These are phyloP conservation scores for Penicillium tannophilum DNA, from an alignment of 495 filamentous ascomycete species.

Conservation along the genomic window DNA sequence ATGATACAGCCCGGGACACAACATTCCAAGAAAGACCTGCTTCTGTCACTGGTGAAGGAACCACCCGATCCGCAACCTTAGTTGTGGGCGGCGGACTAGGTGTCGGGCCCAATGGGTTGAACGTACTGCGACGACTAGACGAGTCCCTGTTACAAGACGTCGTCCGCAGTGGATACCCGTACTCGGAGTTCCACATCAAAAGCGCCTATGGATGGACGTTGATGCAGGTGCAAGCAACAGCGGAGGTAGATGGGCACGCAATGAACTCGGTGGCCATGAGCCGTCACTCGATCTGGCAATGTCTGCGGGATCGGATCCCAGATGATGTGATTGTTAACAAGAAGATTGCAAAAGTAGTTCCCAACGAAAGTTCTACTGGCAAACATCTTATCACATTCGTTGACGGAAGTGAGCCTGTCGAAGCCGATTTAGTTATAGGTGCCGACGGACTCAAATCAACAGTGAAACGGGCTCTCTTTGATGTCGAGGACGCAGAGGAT, in stretches of 20 bases:
- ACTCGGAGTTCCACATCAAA: constrained; percentile 37
- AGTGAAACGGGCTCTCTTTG: constrained; percentile 13
- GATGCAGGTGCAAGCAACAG: constrained; percentile 14
- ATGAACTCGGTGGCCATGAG: constrained; percentile 15
- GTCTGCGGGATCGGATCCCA: constrained; percentile 10
- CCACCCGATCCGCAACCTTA: constrained; percentile 32
- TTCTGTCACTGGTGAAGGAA: constrained; percentile 4
- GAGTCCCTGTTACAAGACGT: constrained; percentile 37
- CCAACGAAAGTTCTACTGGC: background rate
- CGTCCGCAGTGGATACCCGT: constrained; percentile 35
- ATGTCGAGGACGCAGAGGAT: constrained; percentile 1
- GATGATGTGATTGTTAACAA: constrained; percentile 11
- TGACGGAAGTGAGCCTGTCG: constrained; percentile 11
- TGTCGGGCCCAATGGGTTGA: constrained; percentile 52
- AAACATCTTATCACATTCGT: constrained; percentile 12
- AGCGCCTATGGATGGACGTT: constrained; percentile 21
- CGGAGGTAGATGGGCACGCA: constrained; percentile 23
- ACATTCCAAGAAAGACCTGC: constrained; percentile 21
- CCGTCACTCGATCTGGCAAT: constrained; percentile 14
- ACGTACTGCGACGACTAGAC: constrained; percentile 45
- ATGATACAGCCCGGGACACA: constrained; percentile 30
- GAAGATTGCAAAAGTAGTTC: constrained; percentile 6
- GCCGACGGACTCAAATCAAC: constrained; percentile 26
- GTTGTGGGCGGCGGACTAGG: constrained; percentile 54
- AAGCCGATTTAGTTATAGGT: constrained; percentile 13